A percentile compares a stretch with the other conserved stretches of the same genome.
These are phyloP conservation scores for Geranium rotundifolium DNA, from an alignment of 345 rosid genomes.

Conservation along the genomic window DNA sequence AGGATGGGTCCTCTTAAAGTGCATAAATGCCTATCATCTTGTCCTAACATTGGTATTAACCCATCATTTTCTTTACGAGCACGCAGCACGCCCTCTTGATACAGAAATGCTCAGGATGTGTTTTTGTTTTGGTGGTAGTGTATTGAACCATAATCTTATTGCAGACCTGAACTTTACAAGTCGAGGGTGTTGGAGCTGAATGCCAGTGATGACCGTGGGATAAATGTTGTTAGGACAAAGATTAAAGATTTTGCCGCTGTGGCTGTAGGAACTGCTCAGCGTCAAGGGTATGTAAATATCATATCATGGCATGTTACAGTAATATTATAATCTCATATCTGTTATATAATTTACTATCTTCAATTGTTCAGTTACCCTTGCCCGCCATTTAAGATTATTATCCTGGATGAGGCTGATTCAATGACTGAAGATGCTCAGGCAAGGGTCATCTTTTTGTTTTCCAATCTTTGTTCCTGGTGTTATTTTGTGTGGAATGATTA, in stretches of 20 bases:
- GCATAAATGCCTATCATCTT: neutral
- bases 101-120: neutral
- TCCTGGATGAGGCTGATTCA: slow-evolving; percentile 94
- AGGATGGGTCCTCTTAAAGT: no score
- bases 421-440: slow-evolving; percentile 99
- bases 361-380: slow-evolving; percentile 55
- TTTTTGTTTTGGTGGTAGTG: slow-evolving; percentile 5
- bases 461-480: neutral
- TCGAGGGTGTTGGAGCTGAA: slow-evolving; percentile 90
- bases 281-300: slow-evolving; percentile 43
- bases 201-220: slow-evolving; percentile 99
- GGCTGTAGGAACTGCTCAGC: slow-evolving; percentile 66
- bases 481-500: neutral
- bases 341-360: slow-evolving; percentile 4
- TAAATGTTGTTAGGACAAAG: slow-evolving; percentile 90
- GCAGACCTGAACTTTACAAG: slow-evolving; percentile 87
- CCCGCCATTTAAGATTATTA: slow-evolving; percentile 82
- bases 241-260: slow-evolving; percentile 93
- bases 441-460: slow-evolving; percentile 11
- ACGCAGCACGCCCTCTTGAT: neutral
- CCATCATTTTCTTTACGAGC: neutral
- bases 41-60: neutral
- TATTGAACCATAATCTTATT: slow-evolving; percentile 6
- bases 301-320: neutral
- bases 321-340: slow-evolving; percentile 1